Evolutionary conservation across 495 filamentous ascomycete genomes (phyloP), one percentile per base, ranked within the genome.

Genomic region (Hyaloscypha hepaticicola): DNA sequence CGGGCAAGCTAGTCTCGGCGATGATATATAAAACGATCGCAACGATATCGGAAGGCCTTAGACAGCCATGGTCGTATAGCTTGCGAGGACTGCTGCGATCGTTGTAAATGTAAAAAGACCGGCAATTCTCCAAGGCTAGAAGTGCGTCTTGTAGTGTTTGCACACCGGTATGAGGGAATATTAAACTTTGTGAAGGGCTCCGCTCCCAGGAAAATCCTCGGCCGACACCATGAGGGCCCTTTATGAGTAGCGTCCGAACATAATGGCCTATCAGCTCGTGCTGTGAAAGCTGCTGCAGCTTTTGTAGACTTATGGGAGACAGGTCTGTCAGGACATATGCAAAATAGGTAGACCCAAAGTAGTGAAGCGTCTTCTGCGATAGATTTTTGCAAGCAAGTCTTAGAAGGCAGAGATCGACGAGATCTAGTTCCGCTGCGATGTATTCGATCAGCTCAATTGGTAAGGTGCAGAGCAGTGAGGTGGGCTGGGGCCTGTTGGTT

Each of bases 1-100:
- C 58, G 58, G 58, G 22, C 58, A 61, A 52, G 58, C 58, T 51
- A 49, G 58, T 52, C 58, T 61, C 58, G 14, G 58, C 58, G 28
- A 61, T 61, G 21, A 61, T 52, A 52, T 52, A 7, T 8, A 61
- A 34, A 52, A 61, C 26, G 50, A 61, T 61, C 14, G 41, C 58
- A 61, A 61, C 38, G 34, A 25, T 34, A 52, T 61, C 58, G 58
- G 41, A 27, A 61, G 34, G 34, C 21, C 41, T 52, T 28, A 61
- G 58, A 61, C 58, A 61, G 28, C 50, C 58, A 51, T 16, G 48
- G 5, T 51, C 48, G 48, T 51, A 51, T 51, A 6, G 48, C 26
- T 61, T 28, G 16, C 48, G 34, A 19, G 51, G 5, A 9, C 27
- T 19, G 16, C 48, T 8, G 22, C 31, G 5, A 34, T 61, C 58